These are phyloP conservation scores for Sporothrix globosa DNA, from an alignment of 2,329 filamentous ascomycete species.

Conservation along the genomic window DNA sequence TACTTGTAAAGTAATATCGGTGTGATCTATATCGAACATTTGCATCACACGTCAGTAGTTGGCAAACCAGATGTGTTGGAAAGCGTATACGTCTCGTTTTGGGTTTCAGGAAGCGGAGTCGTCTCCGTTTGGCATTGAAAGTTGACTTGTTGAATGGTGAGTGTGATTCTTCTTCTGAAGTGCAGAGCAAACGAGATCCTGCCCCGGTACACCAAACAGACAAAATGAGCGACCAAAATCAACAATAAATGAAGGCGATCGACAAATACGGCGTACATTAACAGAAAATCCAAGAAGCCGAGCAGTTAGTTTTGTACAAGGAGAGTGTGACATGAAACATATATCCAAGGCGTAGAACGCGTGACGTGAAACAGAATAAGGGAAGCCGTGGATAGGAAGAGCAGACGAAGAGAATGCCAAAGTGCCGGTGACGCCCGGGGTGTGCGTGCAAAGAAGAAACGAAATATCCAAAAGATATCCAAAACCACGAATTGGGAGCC, in stretches of 20 bases:
- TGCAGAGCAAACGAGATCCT: not conserved
- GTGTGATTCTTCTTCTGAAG: slow-evolving; percentile 3
- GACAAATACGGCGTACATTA: not conserved
- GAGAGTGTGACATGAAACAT: slow-evolving; percentile 1
- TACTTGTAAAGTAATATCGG: too few relatives aligned
- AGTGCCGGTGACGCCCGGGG: not conserved
- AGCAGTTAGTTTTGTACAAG: slow-evolving; percentile 10
- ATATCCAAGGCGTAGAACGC: slow-evolving; percentile 2
- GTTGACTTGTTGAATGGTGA: too few relatives aligned
- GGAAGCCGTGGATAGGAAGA: not conserved
- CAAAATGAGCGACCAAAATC: not conserved
- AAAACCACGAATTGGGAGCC: not conserved
- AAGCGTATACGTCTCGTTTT: not conserved
- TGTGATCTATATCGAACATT: not conserved
- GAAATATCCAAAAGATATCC: not conserved
- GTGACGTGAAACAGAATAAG: not conserved
- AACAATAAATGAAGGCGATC: not conserved
- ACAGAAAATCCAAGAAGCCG: not conserved
- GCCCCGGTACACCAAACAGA: not conserved
- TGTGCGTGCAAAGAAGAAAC: too few relatives aligned
- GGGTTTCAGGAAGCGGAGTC: not conserved
- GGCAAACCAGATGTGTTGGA: not conserved
- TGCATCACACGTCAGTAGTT: not conserved
- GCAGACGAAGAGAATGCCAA: not conserved
- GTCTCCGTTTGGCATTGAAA: not conserved